Evolutionary conservation across 805 yeast genomes (phyloP), one percentile per base, ranked within the genome.

Genomic region (Metschnikowia cubensis): DNA sequence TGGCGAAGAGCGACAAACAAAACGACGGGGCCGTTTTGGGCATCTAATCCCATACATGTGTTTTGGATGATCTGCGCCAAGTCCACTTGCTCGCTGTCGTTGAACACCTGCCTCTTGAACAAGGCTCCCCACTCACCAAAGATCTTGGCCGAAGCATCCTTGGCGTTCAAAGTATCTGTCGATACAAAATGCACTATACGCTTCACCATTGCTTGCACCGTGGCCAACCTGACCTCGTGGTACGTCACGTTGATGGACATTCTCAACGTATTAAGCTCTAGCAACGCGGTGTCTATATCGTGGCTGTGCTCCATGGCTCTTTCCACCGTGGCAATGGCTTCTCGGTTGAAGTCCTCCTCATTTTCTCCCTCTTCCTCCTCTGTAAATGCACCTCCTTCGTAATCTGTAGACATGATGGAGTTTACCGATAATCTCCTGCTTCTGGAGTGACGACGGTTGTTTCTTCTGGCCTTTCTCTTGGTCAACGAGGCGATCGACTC

Each of bases 161-260:
- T 85, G 36, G 85, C 82, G 36, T 82, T 84, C 56, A 88, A 72
- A 0, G 96, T 87, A 52, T 81, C 87, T 1, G 96, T 87, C 37
- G 82, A 77, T 35, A 90, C 80, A 59, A 87, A 85, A 57, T 89
- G 89, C 46, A 81, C 75, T 11, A 88, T 81, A 60, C 94, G 79
- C 39, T 74, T 73, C 40, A 89, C 60, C 61, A 94, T 73, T 0
- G 97, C 94, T 35, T 76, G 75, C 34, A 83, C 73, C 0, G 96
- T 89, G 4, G 96, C 96, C 31, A 73, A 68, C 64, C 97, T 81
- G 13, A 94, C 97, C 63, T 91, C 96, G 61, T 89, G 95, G 67
- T 94, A 92, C 0, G 94, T 80, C 15, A 90, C 99, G 65, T 94
- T 89, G 94, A 91, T 87, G 61, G 97, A 89, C 99, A 94, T 92